Conservation (phyloP, 163 green algal genomes). For the Prototheca wickerhamii region DNA sequence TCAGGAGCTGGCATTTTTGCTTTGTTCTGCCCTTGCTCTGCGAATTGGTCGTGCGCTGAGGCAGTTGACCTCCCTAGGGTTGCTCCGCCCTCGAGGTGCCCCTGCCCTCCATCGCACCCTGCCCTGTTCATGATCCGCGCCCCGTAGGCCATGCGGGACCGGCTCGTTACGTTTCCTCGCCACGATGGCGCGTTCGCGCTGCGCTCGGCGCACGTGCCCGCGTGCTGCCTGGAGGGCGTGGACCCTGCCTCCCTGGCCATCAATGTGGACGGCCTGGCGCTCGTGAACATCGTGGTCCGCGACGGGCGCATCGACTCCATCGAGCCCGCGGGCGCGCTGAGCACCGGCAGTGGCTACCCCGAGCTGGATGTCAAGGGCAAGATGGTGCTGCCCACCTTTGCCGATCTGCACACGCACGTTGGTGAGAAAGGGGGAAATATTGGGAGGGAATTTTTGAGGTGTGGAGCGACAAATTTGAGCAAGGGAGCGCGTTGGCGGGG, state of each 20-base stretch:
- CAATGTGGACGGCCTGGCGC: conserved; percentile 3
- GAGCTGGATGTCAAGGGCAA: conserved; percentile 36
- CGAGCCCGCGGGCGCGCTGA: neutral
- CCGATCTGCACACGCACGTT: conserved; percentile 68
- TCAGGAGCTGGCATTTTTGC: too few relatives aligned
- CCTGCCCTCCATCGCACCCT: too few relatives aligned
- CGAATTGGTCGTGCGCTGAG: too few relatives aligned
- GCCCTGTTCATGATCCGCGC: too few relatives aligned
- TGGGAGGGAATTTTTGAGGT: too few relatives aligned
- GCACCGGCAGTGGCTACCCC: neutral
- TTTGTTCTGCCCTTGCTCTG: too few relatives aligned
- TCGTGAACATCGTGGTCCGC: conserved; percentile 4
- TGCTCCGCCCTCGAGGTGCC: too few relatives aligned
- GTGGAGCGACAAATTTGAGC: too few relatives aligned
- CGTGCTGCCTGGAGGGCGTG: neutral
- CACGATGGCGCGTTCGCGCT: neutral
- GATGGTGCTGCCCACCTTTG: conserved; percentile 56
- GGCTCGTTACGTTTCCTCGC: neutral
- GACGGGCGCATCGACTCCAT: conserved; percentile 4
- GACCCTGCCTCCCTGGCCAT: neutral
- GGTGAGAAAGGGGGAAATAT: too few relatives aligned
- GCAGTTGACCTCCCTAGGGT: too few relatives aligned
- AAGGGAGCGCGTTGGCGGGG: too few relatives aligned
- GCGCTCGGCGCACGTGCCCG: neutral
- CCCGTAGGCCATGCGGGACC: neutral